Evolutionary conservation across 176 grass and related monocot genomes (phyloP).

Genomic region (Oryza nivara): DNA sequence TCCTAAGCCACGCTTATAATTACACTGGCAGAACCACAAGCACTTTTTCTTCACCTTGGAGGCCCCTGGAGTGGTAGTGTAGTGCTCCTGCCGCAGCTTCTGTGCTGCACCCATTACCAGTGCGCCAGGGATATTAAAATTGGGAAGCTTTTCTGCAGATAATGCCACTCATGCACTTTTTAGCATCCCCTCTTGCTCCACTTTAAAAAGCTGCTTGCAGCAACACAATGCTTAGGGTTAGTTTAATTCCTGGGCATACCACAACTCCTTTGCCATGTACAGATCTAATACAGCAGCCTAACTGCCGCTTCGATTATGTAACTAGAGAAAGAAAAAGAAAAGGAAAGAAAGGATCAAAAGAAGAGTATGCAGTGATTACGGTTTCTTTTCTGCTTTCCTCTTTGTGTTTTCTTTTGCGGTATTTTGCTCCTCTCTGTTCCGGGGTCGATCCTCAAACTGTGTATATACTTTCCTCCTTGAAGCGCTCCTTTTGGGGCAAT

Average conservation of each 20-base stretch:
- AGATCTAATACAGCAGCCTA: conserved; percentile 52
- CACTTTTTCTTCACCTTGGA: conserved; percentile 42
- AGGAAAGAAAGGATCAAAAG: conserved; percentile 55
- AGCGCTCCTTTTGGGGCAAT: conserved; percentile 95
- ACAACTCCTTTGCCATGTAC: conserved; percentile 43
- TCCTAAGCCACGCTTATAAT: conserved; percentile 15
- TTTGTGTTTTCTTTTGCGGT: conserved; percentile 66
- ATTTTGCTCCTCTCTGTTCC: conserved; percentile 45
- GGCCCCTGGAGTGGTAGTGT: conserved; percentile 33
- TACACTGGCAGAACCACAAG: conserved; percentile 26
- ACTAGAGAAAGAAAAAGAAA: conserved; percentile 47
- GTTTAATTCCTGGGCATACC: conserved; percentile 45
- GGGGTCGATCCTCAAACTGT: conserved; percentile 57
- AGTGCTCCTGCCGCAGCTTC: conserved; percentile 50
- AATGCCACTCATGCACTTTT: conserved; percentile 92
- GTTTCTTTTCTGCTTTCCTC: conserved; percentile 68
- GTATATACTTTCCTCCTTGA: conserved; percentile 69
- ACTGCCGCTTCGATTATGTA: conserved; percentile 49
- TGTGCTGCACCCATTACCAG: conserved; percentile 47
- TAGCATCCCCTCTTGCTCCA: conserved; percentile 57
- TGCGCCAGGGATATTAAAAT: conserved; percentile 59
- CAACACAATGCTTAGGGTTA: conserved; percentile 24
- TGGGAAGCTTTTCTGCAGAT: conserved; percentile 80
- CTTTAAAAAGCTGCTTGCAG: conserved; percentile 61
- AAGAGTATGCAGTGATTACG: conserved; percentile 59